Conservation (phyloP, 2,329 filamentous ascomycete genomes). For the Phaeosphaeriaceae sp. region DNA sequence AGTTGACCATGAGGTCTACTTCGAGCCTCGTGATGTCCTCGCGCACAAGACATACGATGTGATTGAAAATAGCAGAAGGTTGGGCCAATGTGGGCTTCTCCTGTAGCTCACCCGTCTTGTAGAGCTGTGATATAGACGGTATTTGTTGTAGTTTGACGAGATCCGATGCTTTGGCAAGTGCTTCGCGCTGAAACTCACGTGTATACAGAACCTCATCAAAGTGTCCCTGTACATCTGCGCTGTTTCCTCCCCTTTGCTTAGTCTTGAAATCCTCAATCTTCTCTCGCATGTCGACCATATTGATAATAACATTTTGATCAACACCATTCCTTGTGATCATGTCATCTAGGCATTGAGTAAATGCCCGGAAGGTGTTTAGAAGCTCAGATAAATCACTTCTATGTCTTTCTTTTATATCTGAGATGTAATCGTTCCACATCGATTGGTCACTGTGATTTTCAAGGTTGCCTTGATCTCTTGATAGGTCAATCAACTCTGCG, state of each 20-base stretch:
- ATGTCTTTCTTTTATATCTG: constrained; percentile 23
- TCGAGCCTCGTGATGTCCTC: constrained; percentile 44
- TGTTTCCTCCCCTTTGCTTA: constrained; percentile 22
- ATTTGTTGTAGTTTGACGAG: constrained; percentile 33
- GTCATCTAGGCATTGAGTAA: constrained; percentile 27
- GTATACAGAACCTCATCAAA: constrained; percentile 36
- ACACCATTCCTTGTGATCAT: constrained; percentile 12
- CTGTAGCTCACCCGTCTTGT: constrained; percentile 32
- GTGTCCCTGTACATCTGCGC: constrained; percentile 19
- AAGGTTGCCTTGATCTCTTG: constrained; percentile 17
- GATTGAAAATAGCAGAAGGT: constrained; percentile 32
- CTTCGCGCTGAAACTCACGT: constrained; percentile 29
- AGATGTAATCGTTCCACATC: constrained; percentile 37
- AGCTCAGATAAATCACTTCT: constrained; percentile 22
- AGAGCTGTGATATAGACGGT: constrained; percentile 34
- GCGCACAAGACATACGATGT: constrained; percentile 35
- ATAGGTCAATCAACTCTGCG: constrained; percentile 26
- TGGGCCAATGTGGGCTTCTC: constrained; percentile 28
- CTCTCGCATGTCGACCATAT: constrained; percentile 17
- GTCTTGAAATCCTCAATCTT: constrained; percentile 25
- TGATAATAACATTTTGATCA: background rate
- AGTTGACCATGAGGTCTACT: constrained; percentile 43
- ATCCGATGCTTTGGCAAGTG: constrained; percentile 12
- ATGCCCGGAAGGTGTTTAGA: constrained; percentile 30
- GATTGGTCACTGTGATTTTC: constrained; percentile 3